phyloP scores from a whole-genome alignment of 139 green algal species.

The Nannochloris sp. region DNA sequence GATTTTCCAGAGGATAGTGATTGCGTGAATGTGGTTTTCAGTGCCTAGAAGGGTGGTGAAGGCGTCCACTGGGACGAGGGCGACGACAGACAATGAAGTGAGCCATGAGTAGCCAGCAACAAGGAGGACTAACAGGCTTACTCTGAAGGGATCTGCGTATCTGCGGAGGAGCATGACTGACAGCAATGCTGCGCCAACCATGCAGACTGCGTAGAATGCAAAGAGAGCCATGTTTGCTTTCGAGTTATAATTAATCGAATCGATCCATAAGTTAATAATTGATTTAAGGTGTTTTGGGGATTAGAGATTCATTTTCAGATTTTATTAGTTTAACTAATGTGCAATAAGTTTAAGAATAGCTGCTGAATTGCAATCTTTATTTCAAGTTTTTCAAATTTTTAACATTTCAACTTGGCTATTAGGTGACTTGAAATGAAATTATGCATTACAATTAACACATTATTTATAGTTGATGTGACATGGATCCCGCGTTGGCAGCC shows the following conservation, averaged over 20 bases:
- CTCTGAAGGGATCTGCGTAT: conserved; percentile 46
- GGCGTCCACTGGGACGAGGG: conserved; percentile 79
- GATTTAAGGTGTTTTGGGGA: no score
- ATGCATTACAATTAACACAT: no score
- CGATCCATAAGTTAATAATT: neutral
- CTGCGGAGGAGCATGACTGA: conserved; percentile 8
- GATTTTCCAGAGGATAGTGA: conserved; percentile 58
- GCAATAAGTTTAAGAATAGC: no score
- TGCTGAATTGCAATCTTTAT: no score
- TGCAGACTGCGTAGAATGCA: neutral
- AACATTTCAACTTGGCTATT: no score
- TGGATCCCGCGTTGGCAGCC: neutral
- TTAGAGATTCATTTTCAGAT: no score
- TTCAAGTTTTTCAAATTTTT: no score
- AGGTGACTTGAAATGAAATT: no score
- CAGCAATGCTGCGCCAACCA: neutral
- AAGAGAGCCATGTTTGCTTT: neutral
- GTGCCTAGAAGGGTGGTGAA: conserved; percentile 37
- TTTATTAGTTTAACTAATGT: no score
- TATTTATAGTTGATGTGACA: neutral
- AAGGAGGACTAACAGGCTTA: conserved; percentile 37
- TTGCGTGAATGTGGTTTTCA: neutral
- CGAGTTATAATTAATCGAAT: neutral
- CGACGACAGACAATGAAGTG: conserved; percentile 72
- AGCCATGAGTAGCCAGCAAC: conserved; percentile 70